Conservation (phyloP, 306 rosid species). For the Geum urbanum region DNA sequence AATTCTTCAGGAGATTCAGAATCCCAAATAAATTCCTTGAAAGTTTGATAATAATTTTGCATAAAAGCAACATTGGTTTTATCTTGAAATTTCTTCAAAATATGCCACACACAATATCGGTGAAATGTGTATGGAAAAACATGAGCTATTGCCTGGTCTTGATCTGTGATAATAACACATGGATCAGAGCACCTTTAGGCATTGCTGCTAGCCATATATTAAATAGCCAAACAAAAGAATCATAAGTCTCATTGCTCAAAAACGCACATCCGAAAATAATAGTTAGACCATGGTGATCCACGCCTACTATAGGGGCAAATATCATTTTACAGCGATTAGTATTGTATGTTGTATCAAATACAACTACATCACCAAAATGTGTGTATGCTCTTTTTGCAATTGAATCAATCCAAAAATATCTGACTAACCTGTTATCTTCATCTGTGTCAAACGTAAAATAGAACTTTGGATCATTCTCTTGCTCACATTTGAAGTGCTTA, state of each 20-base stretch:
- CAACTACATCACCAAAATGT: background rate
- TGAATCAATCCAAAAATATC: background rate
- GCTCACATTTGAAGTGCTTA: no score
- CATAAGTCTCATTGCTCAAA: background rate
- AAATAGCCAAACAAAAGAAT: background rate
- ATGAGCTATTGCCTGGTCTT: background rate
- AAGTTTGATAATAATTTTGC: background rate
- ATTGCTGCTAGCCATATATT: background rate
- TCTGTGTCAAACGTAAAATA: no score
- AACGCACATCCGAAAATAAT: background rate
- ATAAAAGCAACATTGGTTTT: background rate
- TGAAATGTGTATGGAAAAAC: background rate
- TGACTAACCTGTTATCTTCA: no score
- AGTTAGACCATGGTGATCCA: background rate
- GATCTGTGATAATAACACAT: background rate
- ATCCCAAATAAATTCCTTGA: background rate
- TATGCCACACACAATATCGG: background rate
- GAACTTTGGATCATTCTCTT: no score
- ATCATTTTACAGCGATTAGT: background rate
- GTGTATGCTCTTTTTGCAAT: background rate
- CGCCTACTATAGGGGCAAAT: background rate
- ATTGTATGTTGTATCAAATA: conserved; percentile 5
- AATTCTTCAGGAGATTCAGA: background rate
- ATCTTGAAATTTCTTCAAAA: background rate
- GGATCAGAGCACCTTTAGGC: background rate